Conservation (phyloP, 139 green algal species). For the Ettlia oleoabundans region DNA sequence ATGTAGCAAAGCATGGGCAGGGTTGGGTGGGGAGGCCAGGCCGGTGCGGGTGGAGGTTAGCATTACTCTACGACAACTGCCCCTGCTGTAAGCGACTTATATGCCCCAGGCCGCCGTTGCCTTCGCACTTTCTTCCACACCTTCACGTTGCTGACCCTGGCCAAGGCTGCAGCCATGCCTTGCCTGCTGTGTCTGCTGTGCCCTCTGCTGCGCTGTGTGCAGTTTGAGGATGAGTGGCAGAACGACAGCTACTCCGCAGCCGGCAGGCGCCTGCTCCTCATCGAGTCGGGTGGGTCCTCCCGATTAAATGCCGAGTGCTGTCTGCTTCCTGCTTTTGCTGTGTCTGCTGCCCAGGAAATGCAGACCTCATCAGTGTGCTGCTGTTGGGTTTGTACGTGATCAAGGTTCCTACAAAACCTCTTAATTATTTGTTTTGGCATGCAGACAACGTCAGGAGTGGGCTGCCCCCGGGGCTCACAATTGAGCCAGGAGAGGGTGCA, state of each 20-base stretch:
- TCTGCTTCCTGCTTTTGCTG: too few relatives aligned
- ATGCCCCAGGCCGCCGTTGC: too few relatives aligned
- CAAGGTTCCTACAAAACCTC: too few relatives aligned
- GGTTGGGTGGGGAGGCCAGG: too few relatives aligned
- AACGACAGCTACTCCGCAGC: constrained; percentile 22
- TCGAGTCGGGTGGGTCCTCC: constrained; percentile 34
- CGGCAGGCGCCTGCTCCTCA: constrained; percentile 46
- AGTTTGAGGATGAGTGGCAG: constrained; percentile 68
- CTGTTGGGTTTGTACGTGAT: not conserved
- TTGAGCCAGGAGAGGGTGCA: not conserved
- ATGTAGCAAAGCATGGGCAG: too few relatives aligned
- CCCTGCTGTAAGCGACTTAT: too few relatives aligned
- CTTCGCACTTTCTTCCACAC: not conserved
- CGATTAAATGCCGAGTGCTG: not conserved
- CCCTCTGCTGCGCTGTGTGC: not conserved
- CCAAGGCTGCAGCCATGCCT: too few relatives aligned
- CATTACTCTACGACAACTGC: too few relatives aligned
- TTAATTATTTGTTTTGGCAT: too few relatives aligned
- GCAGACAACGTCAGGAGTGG: constrained; percentile 34
- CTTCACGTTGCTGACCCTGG: not conserved
- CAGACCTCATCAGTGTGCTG: not conserved
- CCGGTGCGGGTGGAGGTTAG: too few relatives aligned
- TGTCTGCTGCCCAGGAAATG: not conserved
- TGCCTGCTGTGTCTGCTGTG: not conserved
- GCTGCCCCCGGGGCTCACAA: constrained; percentile 35